Evolutionary conservation across 1,284 basidiomycete species (phyloP), one percentile per base, ranked within the genome.

Genomic region (Cutaneotrichosporon spelunceum): DNA sequence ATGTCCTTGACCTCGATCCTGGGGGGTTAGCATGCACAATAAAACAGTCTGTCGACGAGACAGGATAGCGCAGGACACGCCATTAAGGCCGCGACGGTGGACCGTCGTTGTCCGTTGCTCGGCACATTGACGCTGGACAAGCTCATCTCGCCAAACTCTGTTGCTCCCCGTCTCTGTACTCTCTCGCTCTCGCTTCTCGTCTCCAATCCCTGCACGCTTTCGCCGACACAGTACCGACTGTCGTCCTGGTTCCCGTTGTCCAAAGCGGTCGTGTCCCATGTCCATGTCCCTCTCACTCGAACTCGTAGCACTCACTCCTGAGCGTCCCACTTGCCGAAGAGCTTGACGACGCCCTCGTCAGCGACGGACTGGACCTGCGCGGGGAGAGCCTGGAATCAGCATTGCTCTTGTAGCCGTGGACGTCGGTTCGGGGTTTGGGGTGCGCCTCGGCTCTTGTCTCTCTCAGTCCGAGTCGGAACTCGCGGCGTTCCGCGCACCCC

Each of bases 1-100:
- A 99, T 99, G 80, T 99, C 96, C 86, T 97, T 97, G 79, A 97
- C 93, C 83, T 99, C 93, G 71, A 96, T 90, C 81, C 93, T 96
- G 76, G 64, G n/a, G 47, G 23, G 36, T 29, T 44, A 44, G 30
- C 29, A 39, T 14, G 47, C 47, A 10, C 44, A 13, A 10, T 39
- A 14, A 45, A 23, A 48, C 9, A 0, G 26, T 11, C 4, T 2
- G 45, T 5, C 11, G 45, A 19, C 45, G 14, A 16, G 42, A 44
- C 42, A 9, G 42, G 42, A 44, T 7, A 9, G 21, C 13, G 11
- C 9, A 10, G 24, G 19, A 29, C 24, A 19, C 14, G 48, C 29
- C 48, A 49, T 26, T n/a, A n/a, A n/a, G 19, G 27, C 6, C 45
- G 45, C 39, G 11, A 5, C 9, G 39, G 39, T n/a, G 16, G 39